Evolutionary conservation across 2,329 filamentous ascomycete genomes (phyloP), one percentile per base, ranked within the genome.

Genomic region (Westerdykella sp.): DNA sequence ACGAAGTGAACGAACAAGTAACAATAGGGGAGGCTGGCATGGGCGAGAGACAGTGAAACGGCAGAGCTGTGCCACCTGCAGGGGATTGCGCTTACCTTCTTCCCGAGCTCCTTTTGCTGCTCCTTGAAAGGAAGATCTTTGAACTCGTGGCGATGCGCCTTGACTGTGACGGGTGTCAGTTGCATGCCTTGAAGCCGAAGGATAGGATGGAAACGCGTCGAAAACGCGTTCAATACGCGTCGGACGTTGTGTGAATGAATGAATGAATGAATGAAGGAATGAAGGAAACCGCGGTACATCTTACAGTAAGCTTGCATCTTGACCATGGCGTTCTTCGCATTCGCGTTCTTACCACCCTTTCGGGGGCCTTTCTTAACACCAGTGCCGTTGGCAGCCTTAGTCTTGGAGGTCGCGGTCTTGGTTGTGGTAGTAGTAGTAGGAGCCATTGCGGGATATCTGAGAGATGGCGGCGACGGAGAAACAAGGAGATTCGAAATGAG

Each of bases 301-400:
- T 53, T 44, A 66, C 63, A 65, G 51, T 52, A 67, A 23, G 53
- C 56, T 44, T 66, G 62, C 62, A 67, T 66, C 50, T 56, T 59
- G 35, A 51, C 48, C 57, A 66, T 62, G n/a, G 59, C 57, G 11
- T 41, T 50, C 37, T 46, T 56, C 3, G 61, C 56, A 12, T 61
- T 62, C 28, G 48, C 45, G 37, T 51, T 56, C 48, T 57, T 62
- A 35, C 34, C 35, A 25, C 42, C 45, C 39, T 25, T 44, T n/a
- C 30, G 31, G 21, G 47, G 34, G 9, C 16, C 44, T 46, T 62
- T 65, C 51, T 57, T 63, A 37, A 65, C 55, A 31, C 60, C 62
- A 5, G 52, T 52, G 40, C 25, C 42, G 35, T 28, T 50, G 44
- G 18, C 30, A 12, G 51, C 31, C 35, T 56, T 55, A 12, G 47